Percentiles rank a stretch among this genome's conserved stretches.
phyloP scores from a whole-genome alignment of 1,284 basidiomycete genomes.

The Leccinum pallidistipes region DNA sequence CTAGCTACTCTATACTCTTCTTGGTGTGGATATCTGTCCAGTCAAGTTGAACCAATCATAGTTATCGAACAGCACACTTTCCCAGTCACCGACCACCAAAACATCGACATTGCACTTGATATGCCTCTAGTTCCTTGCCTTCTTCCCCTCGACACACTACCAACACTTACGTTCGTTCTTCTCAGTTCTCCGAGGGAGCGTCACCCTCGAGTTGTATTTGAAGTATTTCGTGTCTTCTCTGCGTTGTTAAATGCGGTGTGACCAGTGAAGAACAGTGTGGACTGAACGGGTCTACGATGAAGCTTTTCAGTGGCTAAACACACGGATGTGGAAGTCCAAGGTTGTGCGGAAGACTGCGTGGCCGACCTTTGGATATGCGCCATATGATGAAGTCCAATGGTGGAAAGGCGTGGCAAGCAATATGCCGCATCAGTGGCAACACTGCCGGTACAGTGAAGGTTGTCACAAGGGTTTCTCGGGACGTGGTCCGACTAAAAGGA shows the following conservation, averaged over 20 bases:
- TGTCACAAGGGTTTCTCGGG: conserved; percentile 68
- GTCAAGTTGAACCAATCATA: conserved; percentile 65
- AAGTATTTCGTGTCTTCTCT: conserved; percentile 81
- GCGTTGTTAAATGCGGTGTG: conserved; percentile 63
- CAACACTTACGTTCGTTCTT: conserved; percentile 69
- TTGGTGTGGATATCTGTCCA: conserved; percentile 79
- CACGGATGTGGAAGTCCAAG: conserved; percentile 83
- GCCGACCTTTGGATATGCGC: conserved; percentile 88
- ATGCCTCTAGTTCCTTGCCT: conserved; percentile 80
- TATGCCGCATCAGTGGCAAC: conserved; percentile 78
- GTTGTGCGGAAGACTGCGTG: conserved; percentile 79
- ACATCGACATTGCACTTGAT: conserved; percentile 78
- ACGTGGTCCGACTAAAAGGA: conserved; percentile 78
- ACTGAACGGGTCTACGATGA: conserved; percentile 73
- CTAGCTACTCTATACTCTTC: conserved; percentile 71
- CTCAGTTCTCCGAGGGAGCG: conserved; percentile 70
- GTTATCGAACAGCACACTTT: conserved; percentile 49
- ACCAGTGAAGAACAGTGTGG: conserved; percentile 62
- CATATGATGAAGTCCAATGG: conserved; percentile 57
- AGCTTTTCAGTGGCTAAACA: conserved; percentile 69
- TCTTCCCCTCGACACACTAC: conserved; percentile 86
- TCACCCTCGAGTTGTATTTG: conserved; percentile 77
- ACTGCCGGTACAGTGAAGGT: conserved; percentile 72
- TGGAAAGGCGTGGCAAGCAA: conserved; percentile 75
- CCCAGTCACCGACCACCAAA: conserved; percentile 62